Evolutionary conservation across 345 rosid genomes (phyloP), one percentile per base, ranked within the genome.

Genomic region (Clarkia xantiana): DNA sequence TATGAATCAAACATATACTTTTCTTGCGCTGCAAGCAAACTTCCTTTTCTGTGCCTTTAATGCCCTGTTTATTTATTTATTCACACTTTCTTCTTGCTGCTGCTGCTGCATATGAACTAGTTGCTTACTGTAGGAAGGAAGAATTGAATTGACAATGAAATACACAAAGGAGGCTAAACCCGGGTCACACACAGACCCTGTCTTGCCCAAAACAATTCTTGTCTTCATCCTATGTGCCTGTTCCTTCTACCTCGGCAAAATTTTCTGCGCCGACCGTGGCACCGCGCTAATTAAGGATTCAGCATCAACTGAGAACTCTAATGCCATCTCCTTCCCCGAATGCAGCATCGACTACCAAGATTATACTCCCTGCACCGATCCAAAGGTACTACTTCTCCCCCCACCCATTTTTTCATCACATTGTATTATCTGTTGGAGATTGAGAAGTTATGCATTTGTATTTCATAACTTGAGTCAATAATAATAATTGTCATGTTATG

Each of bases 321-420:
- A 29, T 1, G 8, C 5, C 2, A 29, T 29, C 40, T 42, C 72
- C 23, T 91, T 91, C 62, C 75, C 80, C 0, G 94, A 81, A 67
- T 91, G 98, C 76, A 80, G 85, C 65, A 64, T 45, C 16, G 80
- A 81, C 54, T 83, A 67, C 60, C 98, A 91, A 58, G 97, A 90
- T 67, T 83, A 83, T 75, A 90, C 97, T 59, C 95, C 97, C 0
- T 90, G 97, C 78, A 91, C 98, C 0, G 98, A 91, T 78, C 98
- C 98, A 47, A 76, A 55, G 89, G 98, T 86, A 75, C 3, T 18
- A 18, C 49, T 18, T n/a, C 8, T 40, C 40, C n/a, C 25, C 9
- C 10, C 22, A n/a, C n/a, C n/a, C n/a, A n/a, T n/a, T n/a, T n/a
- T n/a, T n/a, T n/a, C n/a, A n/a, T n/a, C n/a, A n/a, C n/a, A n/a